Evolutionary conservation across 768 basidiomycete genomes (phyloP), one percentile per base, ranked within the genome.

Genomic region (Exidia glandulosa): DNA sequence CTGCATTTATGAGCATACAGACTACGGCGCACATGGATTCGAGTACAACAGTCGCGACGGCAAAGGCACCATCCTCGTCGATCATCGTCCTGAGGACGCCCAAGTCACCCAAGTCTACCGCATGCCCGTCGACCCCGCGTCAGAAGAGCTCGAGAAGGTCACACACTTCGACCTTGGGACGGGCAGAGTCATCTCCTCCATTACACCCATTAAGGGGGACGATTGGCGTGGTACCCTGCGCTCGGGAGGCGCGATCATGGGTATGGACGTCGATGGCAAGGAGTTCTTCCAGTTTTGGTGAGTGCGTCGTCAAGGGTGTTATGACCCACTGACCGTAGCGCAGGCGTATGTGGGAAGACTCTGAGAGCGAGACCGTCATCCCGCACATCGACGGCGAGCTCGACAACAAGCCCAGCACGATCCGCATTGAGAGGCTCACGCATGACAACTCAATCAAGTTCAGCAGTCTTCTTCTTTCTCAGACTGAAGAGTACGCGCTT

Each of bases 311-410:
- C 58, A 31, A 16, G 9, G n/a, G 6, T 31, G 32, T 16, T 37
- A 54, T 27, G 16, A 29, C 31, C 16, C 6, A 5, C 31, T 45
- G 29, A 14, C 23, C 19, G 57, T 54, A 23, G 47, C 47, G 23
- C 23, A 74, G 74, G 73, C 76, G 76, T 32, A 75, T 76, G 63
- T 77, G 76, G 76, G 76, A 77, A 56, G 72, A 77, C 32, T 34
- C 61, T 16, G 59, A 67, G 34, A 66, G 65, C 19, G 62, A 67
- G 7, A 62, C 59, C 6, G 62, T 62, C 23, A 57, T 77, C 30
- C 74, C 73, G 16, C 66, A 58, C n/a, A 70, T 77, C 32, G 70
- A 74, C 32, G 66, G 69, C 14, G 76, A 77, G 59, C 66, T 75
- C 16, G 67, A 74, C 58, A 77, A 77, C 61, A 52, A 63, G 29